Evolutionary conservation across 1,284 basidiomycete genomes (phyloP), one percentile per base, ranked within the genome.

Genomic region (Sporisorium reilianum): DNA sequence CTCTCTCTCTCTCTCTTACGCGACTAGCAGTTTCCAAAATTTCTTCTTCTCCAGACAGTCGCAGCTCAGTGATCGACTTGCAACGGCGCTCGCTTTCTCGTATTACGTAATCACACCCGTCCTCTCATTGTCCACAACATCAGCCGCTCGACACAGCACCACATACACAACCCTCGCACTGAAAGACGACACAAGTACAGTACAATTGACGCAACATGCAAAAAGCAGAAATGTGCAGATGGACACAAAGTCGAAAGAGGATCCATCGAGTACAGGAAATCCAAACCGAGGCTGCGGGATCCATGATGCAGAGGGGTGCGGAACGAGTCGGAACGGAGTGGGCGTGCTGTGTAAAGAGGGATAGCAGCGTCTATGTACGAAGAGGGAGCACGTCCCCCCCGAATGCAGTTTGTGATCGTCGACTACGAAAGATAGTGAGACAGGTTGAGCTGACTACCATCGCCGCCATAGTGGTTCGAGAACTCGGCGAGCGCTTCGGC

Each of bases 401-500:
- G 26, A 28, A 34, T 57, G 45, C 46, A 57, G 12, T 25, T 46
- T n/a, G 25, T 20, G n/a, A n/a, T n/a, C n/a, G n/a, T n/a, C n/a
- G n/a, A n/a, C n/a, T n/a, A 70, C n/a, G 72, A 70, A 32, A 70
- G 64, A 23, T 63, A 70, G 42, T 69, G 62, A 41, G 67, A 65
- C 30, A 75, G 44, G 48, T 70, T 70, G 56, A 70, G 57, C 44
- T 70, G 62, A 23, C 55, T 51, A 1, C 63, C 66, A 16, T 75
- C 66, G 30, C 64, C 57, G 36, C 38, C n/a, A 10, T 69, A 69
- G 34, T 75, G 72, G 32, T 53, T 69, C 30, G 66, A 61, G 26
- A 75, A 75, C 40, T 75, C 72, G 10, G 73, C 67, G 11, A 75
- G 34, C 10, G 68, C 68, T 32, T 75, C 73, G 5, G 73, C 73